Percentiles rank a stretch among this genome's conserved stretches.
phyloP scores from a whole-genome alignment of 2,329 filamentous ascomycete genomes.

The Fusarium sterilihyphosum region DNA sequence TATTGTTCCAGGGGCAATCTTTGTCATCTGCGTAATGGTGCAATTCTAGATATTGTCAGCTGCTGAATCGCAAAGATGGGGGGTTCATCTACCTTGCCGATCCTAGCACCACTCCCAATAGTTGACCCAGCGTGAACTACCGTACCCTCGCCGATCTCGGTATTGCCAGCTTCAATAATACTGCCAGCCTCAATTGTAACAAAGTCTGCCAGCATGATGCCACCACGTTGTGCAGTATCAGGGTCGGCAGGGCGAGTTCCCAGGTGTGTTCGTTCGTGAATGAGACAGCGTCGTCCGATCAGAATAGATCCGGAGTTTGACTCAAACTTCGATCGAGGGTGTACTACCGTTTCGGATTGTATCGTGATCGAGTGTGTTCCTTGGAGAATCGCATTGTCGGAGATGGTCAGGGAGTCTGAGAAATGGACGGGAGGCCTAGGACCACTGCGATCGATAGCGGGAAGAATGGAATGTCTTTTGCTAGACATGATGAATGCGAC shows the following conservation, averaged over 20 bases:
- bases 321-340: conserved; percentile 84
- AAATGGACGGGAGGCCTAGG: conserved; percentile 71
- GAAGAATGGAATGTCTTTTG: conserved; percentile 67
- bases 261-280: conserved; percentile 75
- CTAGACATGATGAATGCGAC: conserved; percentile 48
- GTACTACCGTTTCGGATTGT: conserved; percentile 81
- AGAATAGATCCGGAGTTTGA: conserved; percentile 81
- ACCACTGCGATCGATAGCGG: conserved; percentile 61
- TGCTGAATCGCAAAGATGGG: neutral
- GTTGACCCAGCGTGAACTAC: conserved; percentile 67
- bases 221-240: conserved; percentile 49
- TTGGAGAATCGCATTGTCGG: conserved; percentile 69
- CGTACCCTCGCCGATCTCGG: conserved; percentile 69
- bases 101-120: conserved; percentile 67
- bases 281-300: conserved; percentile 82
- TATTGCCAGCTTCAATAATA: conserved; percentile 69
- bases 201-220: conserved; percentile 68
- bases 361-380: conserved; percentile 84
- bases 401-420: conserved; percentile 68
- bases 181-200: conserved; percentile 70
- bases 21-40: conserved; percentile 73
- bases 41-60: conserved; percentile 64
- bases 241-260: conserved; percentile 54
- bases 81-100: conserved; percentile 66
- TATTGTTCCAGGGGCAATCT: conserved; percentile 65